phyloP scores from a whole-genome alignment of 768 basidiomycete genomes.

The Tephrocybe sp. region DNA sequence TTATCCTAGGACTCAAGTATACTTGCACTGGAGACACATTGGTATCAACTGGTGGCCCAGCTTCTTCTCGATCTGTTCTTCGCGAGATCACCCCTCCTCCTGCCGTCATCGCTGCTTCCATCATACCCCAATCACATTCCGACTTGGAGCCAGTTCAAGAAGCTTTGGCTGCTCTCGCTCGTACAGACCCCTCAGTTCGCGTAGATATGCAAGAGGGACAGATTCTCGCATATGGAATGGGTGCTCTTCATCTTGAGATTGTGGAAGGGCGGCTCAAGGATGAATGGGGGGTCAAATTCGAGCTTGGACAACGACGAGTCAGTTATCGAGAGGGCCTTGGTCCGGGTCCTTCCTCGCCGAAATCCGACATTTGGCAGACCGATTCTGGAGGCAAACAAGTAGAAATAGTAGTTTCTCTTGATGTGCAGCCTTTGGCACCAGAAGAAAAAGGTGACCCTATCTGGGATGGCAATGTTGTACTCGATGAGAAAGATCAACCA shows the following conservation, averaged over 20 bases:
- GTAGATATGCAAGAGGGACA: constrained; percentile 82
- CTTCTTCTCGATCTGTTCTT: constrained; percentile 40
- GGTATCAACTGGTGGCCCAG: constrained; percentile 47
- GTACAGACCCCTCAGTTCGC: constrained; percentile 91
- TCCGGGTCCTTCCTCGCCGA: constrained; percentile 23
- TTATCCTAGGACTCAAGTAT: constrained; percentile 77
- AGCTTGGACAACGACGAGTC: constrained; percentile 75
- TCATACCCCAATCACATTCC: constrained; percentile 77
- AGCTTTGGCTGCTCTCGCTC: constrained; percentile 66
- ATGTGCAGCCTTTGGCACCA: constrained; percentile 51
- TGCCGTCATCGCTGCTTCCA: constrained; percentile 83
- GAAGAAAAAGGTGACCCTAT: constrained; percentile 61
- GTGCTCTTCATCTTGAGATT: constrained; percentile 87
- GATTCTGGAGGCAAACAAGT: constrained; percentile 60
- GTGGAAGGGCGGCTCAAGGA: constrained; percentile 77
- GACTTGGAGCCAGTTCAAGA: constrained; percentile 78
- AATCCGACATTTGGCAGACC: constrained; percentile 55
- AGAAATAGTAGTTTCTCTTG: constrained; percentile 52
- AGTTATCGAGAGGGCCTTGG: constrained; percentile 73
- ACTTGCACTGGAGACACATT: constrained; percentile 90
- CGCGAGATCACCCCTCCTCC: constrained; percentile 74
- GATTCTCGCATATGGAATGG: constrained; percentile 79
- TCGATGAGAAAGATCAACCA: constrained; percentile 51
- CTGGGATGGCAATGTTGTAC: constrained; percentile 79
- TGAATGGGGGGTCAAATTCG: constrained; percentile 78